phyloP scores from a whole-genome alignment of 768 basidiomycete genomes.

The Rhizopogon salebrosus region DNA sequence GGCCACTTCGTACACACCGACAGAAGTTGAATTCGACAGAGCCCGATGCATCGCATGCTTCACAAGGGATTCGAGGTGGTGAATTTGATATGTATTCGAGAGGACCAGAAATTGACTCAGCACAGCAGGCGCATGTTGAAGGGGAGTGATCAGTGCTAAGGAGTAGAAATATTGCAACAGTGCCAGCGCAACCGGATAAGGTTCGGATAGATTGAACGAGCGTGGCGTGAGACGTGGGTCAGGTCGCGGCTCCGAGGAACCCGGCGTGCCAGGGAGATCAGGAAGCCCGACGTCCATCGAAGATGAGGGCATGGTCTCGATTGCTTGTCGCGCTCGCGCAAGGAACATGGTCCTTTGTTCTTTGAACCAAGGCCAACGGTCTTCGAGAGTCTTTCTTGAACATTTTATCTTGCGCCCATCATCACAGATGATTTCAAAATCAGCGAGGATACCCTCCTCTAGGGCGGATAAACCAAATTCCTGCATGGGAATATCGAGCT shows the following conservation, averaged over 20 bases:
- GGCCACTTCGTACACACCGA: constrained; percentile 93
- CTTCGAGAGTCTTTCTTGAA: constrained; percentile 79
- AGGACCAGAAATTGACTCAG: constrained; percentile 83
- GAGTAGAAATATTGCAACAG: constrained; percentile 94
- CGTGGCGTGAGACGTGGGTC: constrained; percentile 83
- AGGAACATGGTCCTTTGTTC: constrained; percentile 59
- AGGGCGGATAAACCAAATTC: constrained; percentile 80
- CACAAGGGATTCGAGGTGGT: constrained; percentile 72
- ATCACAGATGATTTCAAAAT: constrained; percentile 91
- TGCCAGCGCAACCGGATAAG: constrained; percentile 84
- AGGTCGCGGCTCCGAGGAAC: constrained; percentile 46
- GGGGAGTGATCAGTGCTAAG: constrained; percentile 75
- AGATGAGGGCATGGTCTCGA: constrained; percentile 56
- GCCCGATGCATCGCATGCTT: constrained; percentile 93
- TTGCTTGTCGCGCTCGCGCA: constrained; percentile 47
- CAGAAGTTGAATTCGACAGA: constrained; percentile 77
- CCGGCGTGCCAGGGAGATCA: constrained; percentile 48
- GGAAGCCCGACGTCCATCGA: constrained; percentile 61
- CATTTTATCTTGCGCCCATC: constrained; percentile 82
- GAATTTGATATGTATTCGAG: constrained; percentile 74
- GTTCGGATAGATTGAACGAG: constrained; percentile 76
- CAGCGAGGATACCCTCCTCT: constrained; percentile 75
- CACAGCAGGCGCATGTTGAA: constrained; percentile 88
- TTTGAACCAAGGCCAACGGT: constrained; percentile 95
- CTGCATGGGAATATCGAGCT: constrained; percentile 68